Percentiles rank a stretch among this genome's conserved stretches.
Conservation (phyloP, 371 early-diverging fungal species). For the Furculomyces boomerangus region DNA sequence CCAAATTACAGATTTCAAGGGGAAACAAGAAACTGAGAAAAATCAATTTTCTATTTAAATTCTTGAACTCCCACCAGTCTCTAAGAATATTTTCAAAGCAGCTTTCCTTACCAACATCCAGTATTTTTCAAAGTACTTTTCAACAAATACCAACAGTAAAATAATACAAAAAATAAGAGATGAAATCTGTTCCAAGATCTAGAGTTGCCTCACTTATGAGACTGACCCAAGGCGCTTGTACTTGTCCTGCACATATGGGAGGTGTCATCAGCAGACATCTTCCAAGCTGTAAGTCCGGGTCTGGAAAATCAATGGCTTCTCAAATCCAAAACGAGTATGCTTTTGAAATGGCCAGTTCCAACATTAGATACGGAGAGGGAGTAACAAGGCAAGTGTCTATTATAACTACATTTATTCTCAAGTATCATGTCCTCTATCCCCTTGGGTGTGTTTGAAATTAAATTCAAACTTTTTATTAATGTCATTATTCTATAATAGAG, state of each 20-base stretch:
- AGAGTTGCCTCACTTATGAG: conserved; percentile 1
- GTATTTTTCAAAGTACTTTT: too few relatives aligned
- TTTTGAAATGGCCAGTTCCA: conserved; percentile 78
- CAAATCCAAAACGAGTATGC: conserved; percentile 38
- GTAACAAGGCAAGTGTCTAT: conserved; percentile 41
- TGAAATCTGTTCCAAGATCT: conserved; percentile 2
- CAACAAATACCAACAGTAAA: not conserved
- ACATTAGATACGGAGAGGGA: conserved; percentile 70
- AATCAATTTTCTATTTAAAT: too few relatives aligned
- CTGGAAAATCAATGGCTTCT: not conserved
- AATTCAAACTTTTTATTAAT: too few relatives aligned
- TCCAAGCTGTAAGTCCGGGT: not conserved
- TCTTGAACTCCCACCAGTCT: too few relatives aligned
- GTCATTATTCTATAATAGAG: too few relatives aligned
- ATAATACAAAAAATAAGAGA: not conserved
- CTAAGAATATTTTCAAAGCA: too few relatives aligned
- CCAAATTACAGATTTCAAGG: too few relatives aligned
- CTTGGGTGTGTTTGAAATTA: too few relatives aligned
- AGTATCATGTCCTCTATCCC: too few relatives aligned
- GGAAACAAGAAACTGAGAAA: too few relatives aligned
- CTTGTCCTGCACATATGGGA: conserved; percentile 4
- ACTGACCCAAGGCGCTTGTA: conserved; percentile 2
- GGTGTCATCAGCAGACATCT: not conserved
- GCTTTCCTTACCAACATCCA: too few relatives aligned
- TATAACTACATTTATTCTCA: too few relatives aligned